Evolutionary conservation across 225 moss, liverwort and hornwort genomes (phyloP).

Genomic region (Sphagnum tenellum): DNA sequence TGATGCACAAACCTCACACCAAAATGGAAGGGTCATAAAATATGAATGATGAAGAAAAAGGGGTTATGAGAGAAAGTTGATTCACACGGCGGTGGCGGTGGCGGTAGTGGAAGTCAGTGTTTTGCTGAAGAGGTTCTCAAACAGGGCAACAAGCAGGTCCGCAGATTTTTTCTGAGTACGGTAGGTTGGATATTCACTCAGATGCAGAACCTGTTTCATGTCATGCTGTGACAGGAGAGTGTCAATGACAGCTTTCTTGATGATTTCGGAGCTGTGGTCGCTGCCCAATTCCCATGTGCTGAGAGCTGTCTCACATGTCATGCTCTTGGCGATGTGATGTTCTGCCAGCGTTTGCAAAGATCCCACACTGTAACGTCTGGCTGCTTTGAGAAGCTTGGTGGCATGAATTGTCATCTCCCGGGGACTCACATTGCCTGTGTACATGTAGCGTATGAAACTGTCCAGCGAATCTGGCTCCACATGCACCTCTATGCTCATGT

Average conservation of each 20-base stretch:
- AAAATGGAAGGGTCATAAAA: too few species aligned
- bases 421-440: slow-evolving; percentile 65
- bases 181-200: slow-evolving; percentile 64
- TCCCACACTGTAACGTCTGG: slow-evolving; percentile 56
- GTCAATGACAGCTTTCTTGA: slow-evolving; percentile 65
- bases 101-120: too few species aligned
- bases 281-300: slow-evolving; percentile 78
- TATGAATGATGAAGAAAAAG: too few species aligned
- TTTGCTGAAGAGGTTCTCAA: slow-evolving; percentile 45
- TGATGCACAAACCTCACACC: too few species aligned
- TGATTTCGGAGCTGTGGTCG: slow-evolving; percentile 68
- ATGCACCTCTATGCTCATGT: slow-evolving; percentile 55
- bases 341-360: slow-evolving; percentile 52
- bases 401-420: slow-evolving; percentile 60
- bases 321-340: slow-evolving; percentile 56
- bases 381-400: slow-evolving; percentile 59
- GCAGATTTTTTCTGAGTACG: slow-evolving; percentile 59
- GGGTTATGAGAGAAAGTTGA: too few species aligned
- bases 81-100: too few species aligned
- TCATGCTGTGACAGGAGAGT: slow-evolving; percentile 37
- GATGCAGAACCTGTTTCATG: slow-evolving; percentile 58
- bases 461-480: slow-evolving; percentile 63
- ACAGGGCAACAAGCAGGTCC: slow-evolving; percentile 65
- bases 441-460: slow-evolving; percentile 60
- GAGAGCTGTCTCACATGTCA: slow-evolving; percentile 58